These are phyloP conservation scores for Linnemannia elongata DNA, from an alignment of 192 early-diverging fungal genomes.

Conservation along the genomic window DNA sequence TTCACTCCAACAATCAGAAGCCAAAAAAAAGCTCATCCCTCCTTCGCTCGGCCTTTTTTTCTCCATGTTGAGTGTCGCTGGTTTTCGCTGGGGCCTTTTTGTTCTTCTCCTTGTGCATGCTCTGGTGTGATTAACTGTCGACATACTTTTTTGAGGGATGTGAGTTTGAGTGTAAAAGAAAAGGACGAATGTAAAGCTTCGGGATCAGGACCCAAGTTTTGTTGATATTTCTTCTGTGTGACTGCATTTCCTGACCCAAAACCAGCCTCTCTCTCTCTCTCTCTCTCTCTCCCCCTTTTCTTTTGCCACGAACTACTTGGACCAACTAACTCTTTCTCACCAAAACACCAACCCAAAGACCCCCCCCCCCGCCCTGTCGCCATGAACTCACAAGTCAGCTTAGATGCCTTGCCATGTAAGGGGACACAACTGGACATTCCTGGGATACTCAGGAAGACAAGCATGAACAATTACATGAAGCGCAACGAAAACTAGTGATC, in stretches of 20 bases:
- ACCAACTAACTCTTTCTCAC: background rate
- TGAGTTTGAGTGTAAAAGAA: background rate
- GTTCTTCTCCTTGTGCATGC: background rate
- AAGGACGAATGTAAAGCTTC: background rate
- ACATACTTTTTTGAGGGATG: background rate
- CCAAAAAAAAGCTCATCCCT: too few relatives aligned
- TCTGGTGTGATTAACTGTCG: background rate
- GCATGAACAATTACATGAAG: background rate
- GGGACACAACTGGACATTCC: background rate
- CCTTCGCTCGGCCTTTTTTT: too few relatives aligned
- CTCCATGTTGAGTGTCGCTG: too few relatives aligned
- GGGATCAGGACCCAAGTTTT: background rate
- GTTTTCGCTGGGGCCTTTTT: too few relatives aligned
- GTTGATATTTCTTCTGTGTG: constrained; percentile 6
- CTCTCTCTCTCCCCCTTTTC: too few relatives aligned
- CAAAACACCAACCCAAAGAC: background rate
- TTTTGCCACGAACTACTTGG: background rate
- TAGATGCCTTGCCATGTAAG: constrained; percentile 67
- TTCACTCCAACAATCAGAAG: too few relatives aligned
- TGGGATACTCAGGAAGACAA: too few relatives aligned
- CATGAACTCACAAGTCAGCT: constrained; percentile 44
- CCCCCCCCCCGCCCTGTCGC: background rate
- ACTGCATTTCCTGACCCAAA: background rate
- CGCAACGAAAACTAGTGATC: background rate
- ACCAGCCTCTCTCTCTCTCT: background rate